Percentiles rank a stretch among this genome's conserved stretches.
Evolutionary conservation across 768 basidiomycete species (phyloP).

Genomic region (Tricholoma flavovirens): DNA sequence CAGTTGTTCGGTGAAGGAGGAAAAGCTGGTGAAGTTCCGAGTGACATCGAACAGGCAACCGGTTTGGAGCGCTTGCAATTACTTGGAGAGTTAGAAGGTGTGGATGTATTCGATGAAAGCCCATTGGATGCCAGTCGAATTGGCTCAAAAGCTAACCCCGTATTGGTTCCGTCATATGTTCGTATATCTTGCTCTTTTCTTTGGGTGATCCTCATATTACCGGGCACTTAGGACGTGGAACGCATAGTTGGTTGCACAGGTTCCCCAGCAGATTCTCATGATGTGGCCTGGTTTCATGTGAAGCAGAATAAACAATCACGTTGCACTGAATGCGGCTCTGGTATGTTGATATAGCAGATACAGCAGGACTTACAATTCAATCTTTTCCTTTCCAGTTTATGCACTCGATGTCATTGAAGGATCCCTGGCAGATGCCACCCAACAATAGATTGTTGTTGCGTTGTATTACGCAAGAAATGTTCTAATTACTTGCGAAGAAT

Average conservation of each 20-base stretch:
- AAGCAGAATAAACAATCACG: conserved; percentile 63
- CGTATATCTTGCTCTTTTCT: conserved; percentile 24
- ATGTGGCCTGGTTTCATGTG: conserved; percentile 79
- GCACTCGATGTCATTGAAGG: conserved; percentile 47
- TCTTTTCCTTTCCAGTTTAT: conserved; percentile 46
- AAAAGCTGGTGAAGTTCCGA: conserved; percentile 70
- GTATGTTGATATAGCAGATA: conserved; percentile 36
- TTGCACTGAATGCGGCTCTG: conserved; percentile 92
- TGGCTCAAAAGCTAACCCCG: conserved; percentile 83
- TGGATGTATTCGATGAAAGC: conserved; percentile 84
- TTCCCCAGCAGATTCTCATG: conserved; percentile 91
- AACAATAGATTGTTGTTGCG: not conserved
- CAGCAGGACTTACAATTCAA: not conserved
- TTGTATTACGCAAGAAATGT: not conserved
- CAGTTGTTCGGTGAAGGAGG: conserved; percentile 67
- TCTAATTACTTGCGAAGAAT: not conserved
- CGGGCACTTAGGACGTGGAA: conserved; percentile 52
- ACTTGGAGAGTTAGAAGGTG: conserved; percentile 80
- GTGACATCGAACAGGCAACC: conserved; percentile 87
- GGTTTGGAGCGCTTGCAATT: conserved; percentile 96
- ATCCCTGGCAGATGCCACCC: not conserved
- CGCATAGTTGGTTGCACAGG: conserved; percentile 95
- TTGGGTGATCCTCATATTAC: not conserved
- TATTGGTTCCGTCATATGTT: conserved; percentile 84
- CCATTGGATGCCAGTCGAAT: conserved; percentile 80